Percentiles rank a stretch among this genome's conserved stretches.
Conservation (phyloP, 1,139 yeast genomes). For the Yamadazyma sp. region DNA sequence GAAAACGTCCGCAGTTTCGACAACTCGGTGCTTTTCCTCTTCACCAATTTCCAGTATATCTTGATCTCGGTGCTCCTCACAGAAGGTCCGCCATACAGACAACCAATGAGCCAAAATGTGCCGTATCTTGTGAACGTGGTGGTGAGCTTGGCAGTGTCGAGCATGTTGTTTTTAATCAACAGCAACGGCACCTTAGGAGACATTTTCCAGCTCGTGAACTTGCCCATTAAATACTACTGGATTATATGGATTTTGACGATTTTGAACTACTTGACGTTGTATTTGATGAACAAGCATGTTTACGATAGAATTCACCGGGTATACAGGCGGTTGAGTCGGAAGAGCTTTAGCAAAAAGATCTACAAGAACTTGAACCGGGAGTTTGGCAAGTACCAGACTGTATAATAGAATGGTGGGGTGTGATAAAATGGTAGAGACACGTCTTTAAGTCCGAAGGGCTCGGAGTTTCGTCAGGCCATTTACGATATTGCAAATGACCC, state of each 20-base stretch:
- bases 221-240: conserved; percentile 52
- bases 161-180: conserved; percentile 48
- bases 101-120: conserved; percentile 63
- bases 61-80: conserved; percentile 78
- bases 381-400: conserved; percentile 1
- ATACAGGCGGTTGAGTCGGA: conserved; percentile 29
- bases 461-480: too few species aligned
- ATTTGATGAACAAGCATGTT: conserved; percentile 33
- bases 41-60: conserved; percentile 86
- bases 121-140: conserved; percentile 71
- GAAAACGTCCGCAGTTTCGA: conserved; percentile 86
- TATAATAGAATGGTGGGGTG: too few species aligned
- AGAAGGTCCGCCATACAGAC: conserved; percentile 94
- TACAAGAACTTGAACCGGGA: conserved; percentile 34
- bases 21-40: conserved; percentile 79
- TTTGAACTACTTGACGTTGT: conserved; percentile 50
- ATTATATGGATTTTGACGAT: conserved; percentile 47
- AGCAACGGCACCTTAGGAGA: conserved; percentile 56
- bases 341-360: conserved; percentile 33
- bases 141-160: conserved; percentile 48
- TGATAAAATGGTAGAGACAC: too few species aligned
- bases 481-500: too few species aligned
- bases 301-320: conserved; percentile 28
- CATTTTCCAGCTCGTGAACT: conserved; percentile 72
- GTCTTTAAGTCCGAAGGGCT: neutral